Base-by-base conservation (phyloP, 1,284 basidiomycete genomes). In the Leccinum variabile region DNA sequence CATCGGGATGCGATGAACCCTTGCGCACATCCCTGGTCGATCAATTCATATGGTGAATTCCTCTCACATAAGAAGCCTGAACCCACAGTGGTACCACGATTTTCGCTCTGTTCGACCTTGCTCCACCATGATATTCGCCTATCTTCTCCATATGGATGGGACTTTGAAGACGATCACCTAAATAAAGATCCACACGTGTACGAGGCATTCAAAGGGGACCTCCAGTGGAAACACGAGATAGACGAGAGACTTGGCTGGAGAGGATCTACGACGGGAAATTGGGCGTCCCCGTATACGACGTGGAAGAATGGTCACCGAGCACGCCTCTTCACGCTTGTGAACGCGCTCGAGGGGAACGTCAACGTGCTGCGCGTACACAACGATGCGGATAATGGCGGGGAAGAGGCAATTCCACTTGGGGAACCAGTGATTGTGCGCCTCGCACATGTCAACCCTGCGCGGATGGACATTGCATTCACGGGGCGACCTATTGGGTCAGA, bases 261-360 rank as follows among this genome's bases (percentile, higher is more conserved):
- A 22, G 89, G 89, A 3, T 82, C 80, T 56, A 87, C 83, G 56
- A 90, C 89, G 0, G 89, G 88, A 1, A 88, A 89, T 52, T 79
- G 76, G 67, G 82, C 85, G 61, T 73, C 73, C 0, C 65, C 70
- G 6, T 64, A 70, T 1, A 76, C 76, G 10, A 74, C 79, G 6
- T 90, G 88, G 88, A 74, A 76, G 64, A 69, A 80, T 22, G 76
- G 80, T 3, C 89, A 90, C 64, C 77, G 73, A 52, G 75, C 66
- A 33, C 72, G 72, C 59, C 73, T 76, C n/a, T 77, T 77, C 67
- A 77, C 66, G 32, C 77, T 67, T 63, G 79, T 72, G 46, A 81
- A 71, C 56, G 68, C 73, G 14, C 66, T 77, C 13, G 61, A 67
- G 13, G 77, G 75, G 0, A 78, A 75, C 32, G 60, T 74, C 56